Evolutionary conservation across 2,329 filamentous ascomycete genomes (phyloP).

Genomic region (Celoporthe dispersa): DNA sequence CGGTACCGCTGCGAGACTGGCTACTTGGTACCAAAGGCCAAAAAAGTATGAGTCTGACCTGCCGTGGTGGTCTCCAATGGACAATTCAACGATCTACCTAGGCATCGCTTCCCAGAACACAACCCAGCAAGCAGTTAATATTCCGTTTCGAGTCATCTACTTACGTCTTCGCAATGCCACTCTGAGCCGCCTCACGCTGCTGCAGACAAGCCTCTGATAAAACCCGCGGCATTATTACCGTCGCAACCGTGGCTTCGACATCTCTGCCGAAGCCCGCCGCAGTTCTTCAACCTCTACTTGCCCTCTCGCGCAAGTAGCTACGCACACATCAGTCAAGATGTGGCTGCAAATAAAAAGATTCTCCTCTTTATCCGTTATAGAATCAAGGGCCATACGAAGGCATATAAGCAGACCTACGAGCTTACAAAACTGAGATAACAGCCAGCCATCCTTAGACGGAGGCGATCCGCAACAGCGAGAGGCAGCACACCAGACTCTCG

Average conservation of each 20-base stretch:
- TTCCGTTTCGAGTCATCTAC: not conserved
- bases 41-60: not conserved
- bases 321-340: slow-evolving; percentile 40
- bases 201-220: slow-evolving; percentile 22
- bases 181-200: slow-evolving; percentile 20
- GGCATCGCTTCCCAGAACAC: not conserved
- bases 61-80: not conserved
- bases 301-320: slow-evolving; percentile 21
- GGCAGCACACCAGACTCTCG: too few relatives aligned
- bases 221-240: slow-evolving; percentile 5
- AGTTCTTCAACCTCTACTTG: slow-evolving; percentile 5
- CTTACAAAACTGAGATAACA: not conserved
- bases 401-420: not conserved
- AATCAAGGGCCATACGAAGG: slow-evolving; percentile 29
- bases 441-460: not conserved
- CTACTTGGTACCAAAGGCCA: not conserved
- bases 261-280: slow-evolving; percentile 10
- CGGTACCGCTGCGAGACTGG: not conserved
- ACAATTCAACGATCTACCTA: not conserved
- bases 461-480: not conserved
- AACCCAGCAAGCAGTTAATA: not conserved
- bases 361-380: slow-evolving; percentile 10
- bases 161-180: slow-evolving; percentile 9
- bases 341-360: slow-evolving; percentile 42
- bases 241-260: slow-evolving; percentile 18